A percentile compares a stretch with the other conserved stretches of the same genome.
Conservation (phyloP, 1,284 basidiomycete genomes). For the Tausonia pullulans region DNA sequence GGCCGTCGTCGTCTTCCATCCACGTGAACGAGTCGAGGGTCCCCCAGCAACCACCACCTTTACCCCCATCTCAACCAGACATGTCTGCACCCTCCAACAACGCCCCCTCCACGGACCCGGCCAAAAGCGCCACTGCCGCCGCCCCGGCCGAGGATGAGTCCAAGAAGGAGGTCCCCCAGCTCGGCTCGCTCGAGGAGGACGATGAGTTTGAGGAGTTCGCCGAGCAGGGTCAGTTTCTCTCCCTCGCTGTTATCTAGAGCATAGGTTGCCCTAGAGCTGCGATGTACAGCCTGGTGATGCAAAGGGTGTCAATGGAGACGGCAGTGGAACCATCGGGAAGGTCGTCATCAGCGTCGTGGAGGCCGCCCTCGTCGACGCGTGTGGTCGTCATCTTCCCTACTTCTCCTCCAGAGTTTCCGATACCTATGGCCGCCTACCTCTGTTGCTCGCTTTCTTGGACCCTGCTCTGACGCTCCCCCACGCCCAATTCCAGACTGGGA, state of each 20-base stretch:
- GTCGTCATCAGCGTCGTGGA: too few species aligned
- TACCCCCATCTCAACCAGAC: neutral
- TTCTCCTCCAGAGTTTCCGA: too few species aligned
- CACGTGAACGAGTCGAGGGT: too few species aligned
- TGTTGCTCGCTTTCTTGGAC: too few species aligned
- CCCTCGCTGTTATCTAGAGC: neutral
- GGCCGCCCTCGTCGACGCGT: too few species aligned
- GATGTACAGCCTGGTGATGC: too few species aligned
- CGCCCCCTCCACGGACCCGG: neutral
- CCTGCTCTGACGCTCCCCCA: neutral
- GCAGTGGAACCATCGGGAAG: too few species aligned
- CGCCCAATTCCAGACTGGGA: slow-evolving; percentile 55
- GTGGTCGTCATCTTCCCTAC: neutral
- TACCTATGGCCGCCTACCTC: too few species aligned
- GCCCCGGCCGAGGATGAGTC: neutral
- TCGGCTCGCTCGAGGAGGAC: slow-evolving; percentile 37
- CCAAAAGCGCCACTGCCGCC: neutral
- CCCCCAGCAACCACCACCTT: neutral
- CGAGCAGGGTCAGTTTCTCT: slow-evolving; percentile 10
- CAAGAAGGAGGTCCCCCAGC: slow-evolving; percentile 21
- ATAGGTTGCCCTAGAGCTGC: too few species aligned
- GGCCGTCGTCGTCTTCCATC: neutral
- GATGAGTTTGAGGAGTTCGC: slow-evolving; percentile 36
- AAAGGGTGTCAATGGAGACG: too few species aligned
- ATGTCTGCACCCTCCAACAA: neutral